Percentiles rank a stretch among this genome's conserved stretches.
These are phyloP conservation scores for Zasmidium cellare DNA, from an alignment of 2,329 filamentous ascomycete species.

Conservation along the genomic window DNA sequence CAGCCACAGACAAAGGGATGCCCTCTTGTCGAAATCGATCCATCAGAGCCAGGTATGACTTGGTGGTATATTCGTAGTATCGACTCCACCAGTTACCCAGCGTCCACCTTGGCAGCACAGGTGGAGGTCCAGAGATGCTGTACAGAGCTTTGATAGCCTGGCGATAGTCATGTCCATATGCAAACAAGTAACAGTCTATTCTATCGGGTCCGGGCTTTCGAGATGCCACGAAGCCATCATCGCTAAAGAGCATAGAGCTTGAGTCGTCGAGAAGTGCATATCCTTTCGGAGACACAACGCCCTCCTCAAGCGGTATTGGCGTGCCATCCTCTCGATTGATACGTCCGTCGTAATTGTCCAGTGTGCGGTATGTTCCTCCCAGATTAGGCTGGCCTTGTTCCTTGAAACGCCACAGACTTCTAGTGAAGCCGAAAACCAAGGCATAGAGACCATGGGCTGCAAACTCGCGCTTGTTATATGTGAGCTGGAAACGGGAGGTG, in stretches of 20 bases:
- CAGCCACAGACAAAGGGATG: slow-evolving; percentile 60
- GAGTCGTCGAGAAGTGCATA: slow-evolving; percentile 57
- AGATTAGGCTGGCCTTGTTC: slow-evolving; percentile 44
- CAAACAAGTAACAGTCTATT: slow-evolving; percentile 61
- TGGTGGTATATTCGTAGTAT: slow-evolving; percentile 58
- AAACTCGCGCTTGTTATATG: slow-evolving; percentile 60
- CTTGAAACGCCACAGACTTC: slow-evolving; percentile 55
- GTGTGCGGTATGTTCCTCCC: slow-evolving; percentile 54
- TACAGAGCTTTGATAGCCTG: slow-evolving; percentile 57
- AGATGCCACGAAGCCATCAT: slow-evolving; percentile 53
- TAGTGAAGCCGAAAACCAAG: slow-evolving; percentile 47
- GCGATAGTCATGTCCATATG: slow-evolving; percentile 59
- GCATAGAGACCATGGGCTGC: slow-evolving; percentile 50
- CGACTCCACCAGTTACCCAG: slow-evolving; percentile 68
- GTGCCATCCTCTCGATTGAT: slow-evolving; percentile 18
- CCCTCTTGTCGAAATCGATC: slow-evolving; percentile 53
- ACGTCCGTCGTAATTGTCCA: slow-evolving; percentile 56
- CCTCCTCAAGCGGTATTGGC: slow-evolving; percentile 45
- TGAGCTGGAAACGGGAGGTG: slow-evolving; percentile 56
- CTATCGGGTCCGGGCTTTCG: slow-evolving; percentile 47
- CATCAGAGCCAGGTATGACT: slow-evolving; percentile 60
- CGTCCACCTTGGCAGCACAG: slow-evolving; percentile 57
- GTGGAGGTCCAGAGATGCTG: slow-evolving; percentile 57
- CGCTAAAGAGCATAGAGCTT: slow-evolving; percentile 58
- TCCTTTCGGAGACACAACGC: slow-evolving; percentile 53